Evolutionary conservation across 768 basidiomycete species (phyloP), one percentile per base, ranked within the genome.

Genomic region (Guyanaporus albipodus): DNA sequence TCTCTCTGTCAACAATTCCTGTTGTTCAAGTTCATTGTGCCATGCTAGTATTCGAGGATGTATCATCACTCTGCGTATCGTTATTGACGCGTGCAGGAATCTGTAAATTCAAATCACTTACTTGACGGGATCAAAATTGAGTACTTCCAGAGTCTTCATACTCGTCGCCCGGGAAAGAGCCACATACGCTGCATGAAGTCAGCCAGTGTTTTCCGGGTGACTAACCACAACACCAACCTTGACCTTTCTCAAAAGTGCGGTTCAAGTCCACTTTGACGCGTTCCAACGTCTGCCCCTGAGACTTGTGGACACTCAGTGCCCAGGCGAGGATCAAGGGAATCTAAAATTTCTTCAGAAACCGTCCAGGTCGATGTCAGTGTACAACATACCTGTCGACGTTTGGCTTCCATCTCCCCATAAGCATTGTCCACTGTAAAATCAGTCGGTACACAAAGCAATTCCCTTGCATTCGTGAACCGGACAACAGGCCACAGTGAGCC

Each of bases 261-360:
- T 70, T 62, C 22, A 94, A 74, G 58, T 93, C 82, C 4, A 93
- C 86, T 49, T 83, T 86, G 46, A 93, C 89, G 39, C 89, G 74
- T 41, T 89, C 80, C 35, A 95, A 68, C 0, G 92, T 94, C 64
- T 93, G 91, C 0, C 92, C 92, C 31, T 95, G 92, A 5, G 85
- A 85, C 61, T 94, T 94, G 68, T 93, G 90, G 28, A 93, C 82
- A 38, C 83, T 85, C 61, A 93, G 72, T 0, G 91, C 90, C 87
- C 90, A 93, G 0, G 91, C 83, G n/a, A 91, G 68, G 41, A 83
- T 82, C 6, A 85, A 54, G 3, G 80, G 78, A 8, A 83, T 54
- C 77, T 80, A 29, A 24, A 53, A 33, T 23, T 38, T 62, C 77
- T 4, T 47, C 36, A 44, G 36, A 6, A 14, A 48, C n/a, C 21